Base-by-base conservation (phyloP, 306 rosid species). In the Myrica gale region DNA sequence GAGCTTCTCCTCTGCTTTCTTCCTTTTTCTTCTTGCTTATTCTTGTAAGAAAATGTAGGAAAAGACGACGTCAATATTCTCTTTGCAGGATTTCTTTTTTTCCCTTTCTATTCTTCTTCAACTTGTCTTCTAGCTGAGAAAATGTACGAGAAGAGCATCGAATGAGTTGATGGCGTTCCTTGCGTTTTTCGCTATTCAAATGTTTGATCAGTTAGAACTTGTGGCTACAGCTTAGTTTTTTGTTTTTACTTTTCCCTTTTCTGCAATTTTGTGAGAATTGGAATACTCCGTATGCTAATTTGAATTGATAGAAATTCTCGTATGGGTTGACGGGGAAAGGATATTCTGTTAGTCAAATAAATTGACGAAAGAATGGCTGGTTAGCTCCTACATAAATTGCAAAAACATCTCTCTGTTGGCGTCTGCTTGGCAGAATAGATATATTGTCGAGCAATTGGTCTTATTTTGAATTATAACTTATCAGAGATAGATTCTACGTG, bases 191-290 rank as follows among this genome's bases (percentile, higher is more conserved):
- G 63, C 51, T 57, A 58, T 46, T 63, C 75, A 16, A 43, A 21
- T 72, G 52, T 61, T 77, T 77, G 44, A 39, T 69, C 71, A 74
- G 84, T 78, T 84, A 58, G 60, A 39, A 79, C 66, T 76, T 47
- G 12, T 37, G 7, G 51, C 50, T 26, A 26, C 32, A 1, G 32
- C 32, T 26, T 26, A 26, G 58, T 48, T 21, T 39, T 52, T 43
- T 10, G 32, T 3, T 43, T 32, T 4, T 39, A 16, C 62, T 50
- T 8, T 16, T 39, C 41, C 51, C 46, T 47, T 75, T 70, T 5
- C 16, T 43, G 37, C 10, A 45, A 67, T 10, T 66, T 68, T 13
- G 57, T 53, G 20, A 65, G 53, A 48, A 10, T 2, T 65, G 79
- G 42, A 52, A 53, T 53, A 53, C 16, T 53, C 50, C 17, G 19